phyloP scores from a whole-genome alignment of 75 land plant species.

The Picea glauca region DNA sequence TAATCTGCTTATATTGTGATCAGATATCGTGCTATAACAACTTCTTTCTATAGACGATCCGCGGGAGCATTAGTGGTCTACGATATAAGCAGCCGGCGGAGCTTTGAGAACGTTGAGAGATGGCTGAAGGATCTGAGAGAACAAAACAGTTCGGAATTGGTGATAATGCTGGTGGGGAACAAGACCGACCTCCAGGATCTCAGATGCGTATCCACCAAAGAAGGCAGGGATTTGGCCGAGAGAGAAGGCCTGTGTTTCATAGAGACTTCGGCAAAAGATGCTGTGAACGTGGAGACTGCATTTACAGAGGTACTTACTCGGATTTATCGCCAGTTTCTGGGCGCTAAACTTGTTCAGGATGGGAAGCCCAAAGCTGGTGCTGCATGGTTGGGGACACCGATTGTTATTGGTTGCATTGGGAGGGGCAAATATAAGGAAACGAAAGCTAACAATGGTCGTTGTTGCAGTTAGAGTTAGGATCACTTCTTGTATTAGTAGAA shows the following conservation, averaged over 20 bases:
- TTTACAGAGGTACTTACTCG: conserved; percentile 12
- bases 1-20: background rate
- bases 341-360: background rate
- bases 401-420: too few species aligned
- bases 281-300: conserved; percentile 31
- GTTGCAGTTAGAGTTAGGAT: too few species aligned
- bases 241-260: conserved; percentile 25
- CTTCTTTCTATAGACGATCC: background rate
- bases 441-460: too few species aligned
- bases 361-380: too few species aligned
- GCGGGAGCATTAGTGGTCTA: background rate
- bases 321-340: background rate
- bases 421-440: too few species aligned
- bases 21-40: background rate
- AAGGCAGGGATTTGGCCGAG: conserved; percentile 36
- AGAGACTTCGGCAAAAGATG: conserved; percentile 40
- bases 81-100: background rate
- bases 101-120: background rate
- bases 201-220: conserved; percentile 27
- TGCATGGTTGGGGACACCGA: too few species aligned
- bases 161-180: conserved; percentile 15
- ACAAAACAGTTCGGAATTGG: background rate
- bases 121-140: background rate
- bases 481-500: too few species aligned
- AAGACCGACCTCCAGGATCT: conserved; percentile 28